Base-by-base conservation (phyloP, 768 basidiomycete species). In the Pholiota microspora region DNA sequence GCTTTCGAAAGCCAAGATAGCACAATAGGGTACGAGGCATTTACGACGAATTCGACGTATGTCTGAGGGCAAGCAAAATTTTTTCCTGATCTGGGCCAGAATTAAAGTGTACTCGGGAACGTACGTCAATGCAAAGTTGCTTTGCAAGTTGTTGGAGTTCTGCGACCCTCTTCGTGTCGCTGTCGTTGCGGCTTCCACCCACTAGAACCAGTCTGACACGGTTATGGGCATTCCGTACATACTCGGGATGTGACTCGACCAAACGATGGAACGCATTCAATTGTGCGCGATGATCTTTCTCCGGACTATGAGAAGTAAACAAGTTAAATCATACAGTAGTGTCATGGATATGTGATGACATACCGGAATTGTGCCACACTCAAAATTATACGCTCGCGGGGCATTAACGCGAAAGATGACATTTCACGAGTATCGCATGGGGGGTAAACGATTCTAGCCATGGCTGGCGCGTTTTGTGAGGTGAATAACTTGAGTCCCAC, bases 351-450 rank as follows among this genome's bases (percentile, higher is more conserved):
- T 18, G n/a, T 16, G 25, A 51, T 45, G 50, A 67, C 80, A 18
- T 50, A 92, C 92, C 96, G 74, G 70, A 98, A 99, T 69, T 98
- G 97, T 2, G 95, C 94, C 2, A 98, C 73, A 57, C 93, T 94
- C 27, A 98, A 70, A 32, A 98, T 80, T 16, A 91, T 75, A 18
- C 77, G 79, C 51, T 85, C 77, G 49, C 91, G 73, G 8, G 67
- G 66, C 49, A 75, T 74, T 23, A 89, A 70, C 1, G 78, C 66
- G 60, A 85, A 88, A 31, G 66, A 68, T 9, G 73, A 72, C 71
- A 97, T 84, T 60, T 83, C 86, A 12, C 76, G 76, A 0, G 91
- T 94, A 61, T 96, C 92, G 65, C 97, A 98, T 0, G 97, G 91
- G 0, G 97, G 96, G 67, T 93, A 98, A 1, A 97, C 90, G 45